Conservation (phyloP, 352 stramenopile species). For the Lagenidium sp. region DNA sequence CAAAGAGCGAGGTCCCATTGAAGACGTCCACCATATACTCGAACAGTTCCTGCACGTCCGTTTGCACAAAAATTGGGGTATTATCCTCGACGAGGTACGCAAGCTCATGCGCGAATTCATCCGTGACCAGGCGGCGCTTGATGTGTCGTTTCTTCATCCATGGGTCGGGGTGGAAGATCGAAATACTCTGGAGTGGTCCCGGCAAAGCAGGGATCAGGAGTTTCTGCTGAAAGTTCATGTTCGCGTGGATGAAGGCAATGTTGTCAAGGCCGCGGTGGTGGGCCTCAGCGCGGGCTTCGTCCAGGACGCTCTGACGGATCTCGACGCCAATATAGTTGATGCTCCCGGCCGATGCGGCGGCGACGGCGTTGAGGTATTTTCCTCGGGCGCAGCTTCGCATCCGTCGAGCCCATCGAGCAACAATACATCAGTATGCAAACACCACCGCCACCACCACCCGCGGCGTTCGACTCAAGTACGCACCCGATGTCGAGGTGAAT, state of each 20-base stretch:
- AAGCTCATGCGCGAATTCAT: constrained; percentile 57
- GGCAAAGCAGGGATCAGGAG: constrained; percentile 53
- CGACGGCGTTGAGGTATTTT: constrained; percentile 72
- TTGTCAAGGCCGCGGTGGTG: constrained; percentile 38
- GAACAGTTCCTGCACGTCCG: constrained; percentile 75
- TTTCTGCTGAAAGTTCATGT: constrained; percentile 78
- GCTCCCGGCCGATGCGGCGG: constrained; percentile 15
- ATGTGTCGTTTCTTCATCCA: constrained; percentile 87
- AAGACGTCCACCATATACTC: constrained; percentile 83
- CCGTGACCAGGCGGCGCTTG: constrained; percentile 69
- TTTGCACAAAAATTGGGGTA: constrained; percentile 76
- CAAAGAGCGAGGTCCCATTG: constrained; percentile 31
- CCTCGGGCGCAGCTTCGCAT: constrained; percentile 29
- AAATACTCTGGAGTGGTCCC: constrained; percentile 50
- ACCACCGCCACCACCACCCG: no score
- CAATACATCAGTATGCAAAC: no score
- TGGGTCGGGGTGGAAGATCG: constrained; percentile 84
- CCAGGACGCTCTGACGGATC: constrained; percentile 71
- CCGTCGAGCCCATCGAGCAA: not conserved
- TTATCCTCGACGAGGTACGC: constrained; percentile 32
- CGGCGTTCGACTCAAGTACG: not conserved
- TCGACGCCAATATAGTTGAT: constrained; percentile 80
- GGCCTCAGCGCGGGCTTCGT: constrained; percentile 42
- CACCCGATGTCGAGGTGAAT: constrained; percentile 84
- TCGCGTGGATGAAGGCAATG: constrained; percentile 68